A percentile compares a stretch with the other conserved stretches of the same genome.
Evolutionary conservation across 441 rosid genomes (phyloP).

Genomic region (California macrophylla): DNA sequence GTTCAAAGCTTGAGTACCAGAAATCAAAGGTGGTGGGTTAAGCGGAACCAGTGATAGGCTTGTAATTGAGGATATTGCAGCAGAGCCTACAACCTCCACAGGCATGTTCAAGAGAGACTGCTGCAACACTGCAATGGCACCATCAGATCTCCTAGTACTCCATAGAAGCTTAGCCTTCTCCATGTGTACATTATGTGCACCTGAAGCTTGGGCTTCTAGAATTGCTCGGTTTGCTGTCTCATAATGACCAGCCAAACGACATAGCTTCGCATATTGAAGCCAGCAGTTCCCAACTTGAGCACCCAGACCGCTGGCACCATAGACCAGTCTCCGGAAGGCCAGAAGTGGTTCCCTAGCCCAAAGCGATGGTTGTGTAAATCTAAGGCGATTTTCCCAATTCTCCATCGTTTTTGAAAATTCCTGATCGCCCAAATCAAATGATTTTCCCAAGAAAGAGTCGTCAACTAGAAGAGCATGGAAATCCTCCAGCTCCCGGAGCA

Average conservation of each 20-base stretch:
- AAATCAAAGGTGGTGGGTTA: slow-evolving; percentile 49
- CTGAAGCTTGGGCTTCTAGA: slow-evolving; percentile 89
- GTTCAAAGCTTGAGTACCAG: slow-evolving; percentile 46
- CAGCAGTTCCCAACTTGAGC: slow-evolving; percentile 93
- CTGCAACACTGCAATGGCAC: slow-evolving; percentile 88
- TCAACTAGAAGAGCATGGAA: slow-evolving; percentile 60
- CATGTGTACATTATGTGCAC: slow-evolving; percentile 83
- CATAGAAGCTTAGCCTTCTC: slow-evolving; percentile 98
- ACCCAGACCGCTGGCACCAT: slow-evolving; percentile 72
- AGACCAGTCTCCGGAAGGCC: slow-evolving; percentile 84
- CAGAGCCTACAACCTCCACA: slow-evolving; percentile 69
- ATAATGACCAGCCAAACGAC: slow-evolving; percentile 97
- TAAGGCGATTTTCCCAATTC: slow-evolving; percentile 88
- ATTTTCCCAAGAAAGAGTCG: slow-evolving; percentile 81
- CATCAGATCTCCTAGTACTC: slow-evolving; percentile 83
- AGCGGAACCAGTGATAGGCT: slow-evolving; percentile 74
- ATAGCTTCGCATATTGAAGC: slow-evolving; percentile 97
- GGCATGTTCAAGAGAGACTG: slow-evolving; percentile 89
- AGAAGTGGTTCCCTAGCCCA: slow-evolving; percentile 98
- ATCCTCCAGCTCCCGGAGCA: slow-evolving; percentile 80
- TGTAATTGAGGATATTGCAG: slow-evolving; percentile 62
- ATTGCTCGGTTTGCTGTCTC: slow-evolving; percentile 93
- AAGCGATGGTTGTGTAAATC: slow-evolving; percentile 78
- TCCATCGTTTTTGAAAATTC: slow-evolving; percentile 58
- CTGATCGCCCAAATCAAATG: slow-evolving; percentile 45